Base-by-base conservation (phyloP, 2,329 filamentous ascomycete genomes). In the Chaetomium olivaceum region DNA sequence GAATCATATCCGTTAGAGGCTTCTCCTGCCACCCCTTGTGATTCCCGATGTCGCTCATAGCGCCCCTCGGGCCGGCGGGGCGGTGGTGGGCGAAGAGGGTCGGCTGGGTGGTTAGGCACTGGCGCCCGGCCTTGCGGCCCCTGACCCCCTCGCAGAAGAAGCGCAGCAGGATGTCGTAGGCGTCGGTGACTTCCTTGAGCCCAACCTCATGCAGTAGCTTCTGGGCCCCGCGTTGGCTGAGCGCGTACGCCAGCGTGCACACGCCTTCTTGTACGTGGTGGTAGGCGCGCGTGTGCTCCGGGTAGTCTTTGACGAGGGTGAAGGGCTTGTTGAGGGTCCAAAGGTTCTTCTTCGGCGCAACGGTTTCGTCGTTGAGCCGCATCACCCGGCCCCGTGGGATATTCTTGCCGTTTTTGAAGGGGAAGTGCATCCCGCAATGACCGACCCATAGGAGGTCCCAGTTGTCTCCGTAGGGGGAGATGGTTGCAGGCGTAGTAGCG, bases 381-480 rank as follows among this genome's bases (percentile, higher is more conserved):
- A 76, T 71, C 7, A 80, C 71, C 4, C 76, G 74, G 16, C 0
- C 72, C 73, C 46, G 73, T 73, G 2, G 77, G 71, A 62, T 14
- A 2, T 74, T 67, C 0, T 56, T 50, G 29, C 66, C 23, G 36
- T 65, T n/a, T 2, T 43, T 12, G 54, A 72, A 72, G 50, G 73
- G 71, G 64, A 76, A 76, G 21, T 67, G 70, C 65, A 72, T 71
- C 29, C 77, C 77, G 68, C 81, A 83, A 62, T 80, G 78, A 27
- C 82, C 82, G 11, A 84, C 72, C 80, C 81, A 83, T 25, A 83
- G 76, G 48, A 84, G 68, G 68, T 84, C 82, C 82, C 81, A 84
- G 64, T 80, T 74, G 62, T 78, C 77, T n/a, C 82, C 81, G 68
- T 83, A 84, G 0, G 82, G 80, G 4, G 78, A 78, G 31, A n/a